Conservation (phyloP, 441 rosid genomes). For the Pelargonium citronellum region DNA sequence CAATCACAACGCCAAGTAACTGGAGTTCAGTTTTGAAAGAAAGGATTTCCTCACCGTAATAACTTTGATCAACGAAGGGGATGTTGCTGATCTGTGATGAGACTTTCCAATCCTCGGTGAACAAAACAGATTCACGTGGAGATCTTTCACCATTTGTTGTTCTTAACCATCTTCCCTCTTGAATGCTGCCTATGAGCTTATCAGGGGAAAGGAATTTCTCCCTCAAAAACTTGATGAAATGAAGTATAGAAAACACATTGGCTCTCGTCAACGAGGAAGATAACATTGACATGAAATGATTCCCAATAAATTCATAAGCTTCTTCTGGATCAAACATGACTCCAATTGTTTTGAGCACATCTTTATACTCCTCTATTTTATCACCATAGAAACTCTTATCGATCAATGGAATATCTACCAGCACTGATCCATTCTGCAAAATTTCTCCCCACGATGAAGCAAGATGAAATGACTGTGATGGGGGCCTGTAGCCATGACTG, state of each 20-base stretch:
- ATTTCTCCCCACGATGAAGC: slow-evolving; percentile 45
- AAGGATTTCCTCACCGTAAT: slow-evolving; percentile 38
- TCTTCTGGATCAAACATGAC: slow-evolving; percentile 49
- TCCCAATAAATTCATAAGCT: slow-evolving; percentile 47
- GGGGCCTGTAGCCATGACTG: slow-evolving; percentile 39
- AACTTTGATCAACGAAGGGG: slow-evolving; percentile 41
- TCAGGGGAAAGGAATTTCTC: slow-evolving; percentile 31
- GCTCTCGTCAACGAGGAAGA: slow-evolving; percentile 32
- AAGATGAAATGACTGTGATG: slow-evolving; percentile 52
- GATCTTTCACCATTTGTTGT: slow-evolving; percentile 38
- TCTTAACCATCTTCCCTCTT: slow-evolving; percentile 38
- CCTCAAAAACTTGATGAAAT: slow-evolving; percentile 47
- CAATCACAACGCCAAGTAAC: slow-evolving; percentile 48
- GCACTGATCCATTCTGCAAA: slow-evolving; percentile 44
- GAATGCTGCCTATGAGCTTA: slow-evolving; percentile 36
- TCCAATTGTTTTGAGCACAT: slow-evolving; percentile 46
- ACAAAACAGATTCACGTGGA: slow-evolving; percentile 47
- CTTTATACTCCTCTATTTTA: slow-evolving; percentile 29
- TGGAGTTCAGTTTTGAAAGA: slow-evolving; percentile 39
- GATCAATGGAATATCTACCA: slow-evolving; percentile 65
- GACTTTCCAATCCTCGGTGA: slow-evolving; percentile 39
- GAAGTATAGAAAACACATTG: slow-evolving; percentile 40
- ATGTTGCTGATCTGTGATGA: slow-evolving; percentile 47
- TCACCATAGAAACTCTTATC: slow-evolving; percentile 49
- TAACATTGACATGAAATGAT: slow-evolving; percentile 46